Base-by-base conservation (phyloP, 176 grass and related monocot genomes). In the Oryza meridionalis region DNA sequence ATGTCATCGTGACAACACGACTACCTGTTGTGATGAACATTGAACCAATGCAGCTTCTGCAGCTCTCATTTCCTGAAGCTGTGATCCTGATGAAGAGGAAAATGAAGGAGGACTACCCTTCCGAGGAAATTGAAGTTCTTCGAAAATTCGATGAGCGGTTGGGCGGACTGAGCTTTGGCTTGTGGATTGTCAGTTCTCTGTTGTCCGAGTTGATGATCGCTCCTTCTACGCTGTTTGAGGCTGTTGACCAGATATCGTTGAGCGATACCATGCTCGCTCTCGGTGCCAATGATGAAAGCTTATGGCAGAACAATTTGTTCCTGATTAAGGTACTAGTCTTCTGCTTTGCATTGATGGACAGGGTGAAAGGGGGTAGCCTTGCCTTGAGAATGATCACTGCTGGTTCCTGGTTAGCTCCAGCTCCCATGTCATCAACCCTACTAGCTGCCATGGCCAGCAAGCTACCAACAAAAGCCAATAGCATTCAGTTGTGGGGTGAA, bases 391-490 rank as follows among this genome's bases (percentile, higher is more conserved):
- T 98, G 96, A 88, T 94, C 62, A 87, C 90, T 16, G 81, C 86
- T 2, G 89, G 96, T 86, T 91, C 96, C 66, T 98, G 96, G 93
- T 88, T 98, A 75, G 93, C 93, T 86, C 91, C 96, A 35, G 84
- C 91, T 75, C 96, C 96, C 22, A 73, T 98, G 69, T 95, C 96
- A 11, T 95, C 96, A 3, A 80, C 66, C 46, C 69, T 95, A 77
- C 73, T 96, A 61, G 83, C 93, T 83, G 86, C 93, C 25, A 89
- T 90, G 15, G 90, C 91, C 7, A 90, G 84, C 69, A 94, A 88
- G 62, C 50, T 98, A 35, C 89, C 93, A n/a, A 74, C 49, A 53
- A 96, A 96, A 87, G 72, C 81, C 46, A 82, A n/a, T 73, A 92
- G 81, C 45, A 92, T 96, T 70, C 93, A 95, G 45, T 24, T 94